These are phyloP conservation scores for Clathrus columnatus DNA, from an alignment of 768 basidiomycete genomes.

Conservation along the genomic window DNA sequence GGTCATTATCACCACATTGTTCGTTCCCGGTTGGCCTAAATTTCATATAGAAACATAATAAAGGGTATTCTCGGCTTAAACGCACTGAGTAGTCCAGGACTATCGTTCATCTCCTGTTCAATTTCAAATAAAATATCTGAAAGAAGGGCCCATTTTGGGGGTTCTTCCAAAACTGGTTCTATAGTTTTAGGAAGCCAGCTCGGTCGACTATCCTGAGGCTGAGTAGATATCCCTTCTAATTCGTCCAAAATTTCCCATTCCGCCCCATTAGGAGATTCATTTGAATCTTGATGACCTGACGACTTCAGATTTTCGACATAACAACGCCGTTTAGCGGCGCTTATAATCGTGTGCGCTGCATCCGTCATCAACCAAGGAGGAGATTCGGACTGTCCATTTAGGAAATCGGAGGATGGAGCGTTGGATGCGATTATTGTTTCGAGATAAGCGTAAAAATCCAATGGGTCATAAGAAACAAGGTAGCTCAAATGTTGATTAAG, in stretches of 20 bases:
- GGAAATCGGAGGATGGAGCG: conserved; percentile 34
- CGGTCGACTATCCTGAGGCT: conserved; percentile 24
- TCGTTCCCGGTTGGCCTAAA: conserved; percentile 42
- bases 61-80: conserved; percentile 16
- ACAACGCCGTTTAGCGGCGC: conserved; percentile 70
- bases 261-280: conserved; percentile 41
- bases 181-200: conserved; percentile 69
- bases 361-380: conserved; percentile 91
- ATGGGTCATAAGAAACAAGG: conserved; percentile 81
- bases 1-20: conserved; percentile 83
- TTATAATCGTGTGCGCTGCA: conserved; percentile 81
- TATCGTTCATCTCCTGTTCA: conserved; percentile 61
- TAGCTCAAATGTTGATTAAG: conserved; percentile 45
- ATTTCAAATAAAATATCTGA: conserved; percentile 84
- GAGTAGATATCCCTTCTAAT: conserved; percentile 31
- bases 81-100: conserved; percentile 16
- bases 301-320: conserved; percentile 39
- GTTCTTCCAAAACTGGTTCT: conserved; percentile 84
- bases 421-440: conserved; percentile 75
- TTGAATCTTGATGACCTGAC: conserved; percentile 13
- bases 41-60: conserved; percentile 4
- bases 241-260: conserved; percentile 69
- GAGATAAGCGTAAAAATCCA: conserved; percentile 85
- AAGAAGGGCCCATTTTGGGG: conserved; percentile 88
- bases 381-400: conserved; percentile 54